Conservation (phyloP, 208 protist genomes). For the Trypanosoma mega region DNA sequence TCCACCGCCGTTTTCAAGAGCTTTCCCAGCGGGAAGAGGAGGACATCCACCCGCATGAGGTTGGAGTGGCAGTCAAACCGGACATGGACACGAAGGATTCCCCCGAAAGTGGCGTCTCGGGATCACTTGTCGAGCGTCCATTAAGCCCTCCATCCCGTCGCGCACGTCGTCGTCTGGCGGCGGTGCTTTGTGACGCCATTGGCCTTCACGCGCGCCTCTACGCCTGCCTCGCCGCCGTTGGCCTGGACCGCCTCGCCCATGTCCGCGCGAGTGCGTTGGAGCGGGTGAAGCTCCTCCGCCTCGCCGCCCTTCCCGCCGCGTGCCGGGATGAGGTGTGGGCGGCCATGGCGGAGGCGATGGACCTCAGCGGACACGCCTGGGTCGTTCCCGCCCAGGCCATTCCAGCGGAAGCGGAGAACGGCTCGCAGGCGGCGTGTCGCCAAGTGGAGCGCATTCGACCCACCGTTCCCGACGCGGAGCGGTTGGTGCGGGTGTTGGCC, state of each 20-base stretch:
- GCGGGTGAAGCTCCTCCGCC: slow-evolving; percentile 52
- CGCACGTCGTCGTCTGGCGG: slow-evolving; percentile 13
- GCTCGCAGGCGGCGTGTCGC: not conserved
- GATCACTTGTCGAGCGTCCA: no score
- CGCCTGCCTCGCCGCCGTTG: slow-evolving; percentile 52
- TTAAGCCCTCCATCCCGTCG: no score
- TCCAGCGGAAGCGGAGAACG: not conserved
- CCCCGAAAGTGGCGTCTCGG: no score
- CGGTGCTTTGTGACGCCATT: slow-evolving; percentile 30
- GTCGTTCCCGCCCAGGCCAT: not conserved
- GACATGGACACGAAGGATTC: no score
- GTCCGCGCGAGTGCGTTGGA: slow-evolving; percentile 50
- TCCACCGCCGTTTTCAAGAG: slow-evolving; percentile 20
- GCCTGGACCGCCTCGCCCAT: slow-evolving; percentile 25
- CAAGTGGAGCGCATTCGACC: not conserved
- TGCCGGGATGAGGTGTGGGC: slow-evolving; percentile 75
- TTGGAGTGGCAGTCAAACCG: no score
- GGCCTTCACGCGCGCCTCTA: slow-evolving; percentile 64
- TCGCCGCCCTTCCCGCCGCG: slow-evolving; percentile 67
- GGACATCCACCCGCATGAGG: no score
- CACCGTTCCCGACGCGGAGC: slow-evolving; percentile 20
- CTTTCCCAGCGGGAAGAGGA: no score
- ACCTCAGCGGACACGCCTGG: slow-evolving; percentile 17
- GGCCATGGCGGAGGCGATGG: slow-evolving; percentile 59
- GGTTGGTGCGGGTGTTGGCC: slow-evolving; percentile 19